These are phyloP conservation scores for Canna indica DNA, from an alignment of 176 grass and related monocot species.

Conservation along the genomic window DNA sequence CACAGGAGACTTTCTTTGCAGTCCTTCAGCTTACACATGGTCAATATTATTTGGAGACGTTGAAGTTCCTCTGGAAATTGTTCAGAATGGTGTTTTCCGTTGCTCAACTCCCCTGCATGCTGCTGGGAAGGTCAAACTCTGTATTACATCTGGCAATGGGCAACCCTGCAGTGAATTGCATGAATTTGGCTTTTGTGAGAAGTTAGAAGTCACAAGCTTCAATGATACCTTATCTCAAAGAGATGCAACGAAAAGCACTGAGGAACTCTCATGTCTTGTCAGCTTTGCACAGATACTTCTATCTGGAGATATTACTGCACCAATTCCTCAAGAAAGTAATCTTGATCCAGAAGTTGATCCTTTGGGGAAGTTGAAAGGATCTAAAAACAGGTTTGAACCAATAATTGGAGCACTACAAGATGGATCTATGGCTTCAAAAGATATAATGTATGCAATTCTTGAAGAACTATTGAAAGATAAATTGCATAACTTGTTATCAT, in stretches of 20 bases:
- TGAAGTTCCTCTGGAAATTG: constrained; percentile 56
- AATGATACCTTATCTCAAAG: not conserved
- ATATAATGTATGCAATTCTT: constrained; percentile 34
- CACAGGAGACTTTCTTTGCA: constrained; percentile 55
- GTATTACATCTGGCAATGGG: constrained; percentile 41
- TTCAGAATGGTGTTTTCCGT: constrained; percentile 66
- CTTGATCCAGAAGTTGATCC: constrained; percentile 20
- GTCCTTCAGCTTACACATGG: constrained; percentile 31
- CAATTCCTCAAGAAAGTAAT: constrained; percentile 25
- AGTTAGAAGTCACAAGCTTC: constrained; percentile 19
- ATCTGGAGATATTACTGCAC: constrained; percentile 25
- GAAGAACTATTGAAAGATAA: constrained; percentile 65
- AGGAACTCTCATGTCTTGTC: constrained; percentile 44
- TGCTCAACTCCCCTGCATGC: constrained; percentile 44
- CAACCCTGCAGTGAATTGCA: constrained; percentile 47
- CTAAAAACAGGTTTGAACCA: constrained; percentile 13
- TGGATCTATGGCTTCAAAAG: constrained; percentile 19
- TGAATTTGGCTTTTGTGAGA: constrained; percentile 65
- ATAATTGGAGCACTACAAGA: not conserved
- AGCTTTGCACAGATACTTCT: constrained; percentile 55
- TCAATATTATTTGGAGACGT: constrained; percentile 51
- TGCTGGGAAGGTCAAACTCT: constrained; percentile 65
- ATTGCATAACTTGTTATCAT: constrained; percentile 48
- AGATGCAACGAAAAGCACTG: constrained; percentile 21
- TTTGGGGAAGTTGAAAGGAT: constrained; percentile 21